phyloP scores from a whole-genome alignment of 208 protist species.

The Crithidia acanthocephali region DNA sequence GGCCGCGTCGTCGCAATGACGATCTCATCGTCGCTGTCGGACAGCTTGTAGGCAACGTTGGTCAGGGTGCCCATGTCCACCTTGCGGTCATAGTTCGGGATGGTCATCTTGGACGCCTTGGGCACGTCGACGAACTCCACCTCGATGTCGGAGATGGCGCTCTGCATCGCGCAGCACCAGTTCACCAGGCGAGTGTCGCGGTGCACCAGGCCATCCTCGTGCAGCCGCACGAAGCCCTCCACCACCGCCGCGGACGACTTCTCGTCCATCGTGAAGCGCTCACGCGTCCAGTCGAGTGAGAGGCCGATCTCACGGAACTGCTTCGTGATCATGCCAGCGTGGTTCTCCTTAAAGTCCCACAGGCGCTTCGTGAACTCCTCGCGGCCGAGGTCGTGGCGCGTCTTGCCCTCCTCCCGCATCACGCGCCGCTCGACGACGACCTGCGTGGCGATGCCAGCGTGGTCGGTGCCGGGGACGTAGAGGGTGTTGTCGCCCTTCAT shows the following conservation, averaged over 20 bases:
- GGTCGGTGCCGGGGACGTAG: constrained; percentile 99
- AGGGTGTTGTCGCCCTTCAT: constrained; percentile 98
- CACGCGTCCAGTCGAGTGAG: constrained; percentile 98
- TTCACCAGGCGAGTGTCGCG: constrained; percentile 99
- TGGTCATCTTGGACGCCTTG: constrained; percentile 79
- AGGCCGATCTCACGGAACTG: constrained; percentile 97
- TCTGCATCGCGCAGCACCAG: constrained; percentile 99
- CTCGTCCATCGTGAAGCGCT: constrained; percentile 99
- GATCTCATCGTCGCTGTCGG: constrained; percentile 86
- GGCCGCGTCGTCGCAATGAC: constrained; percentile 98
- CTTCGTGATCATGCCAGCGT: constrained; percentile 94
- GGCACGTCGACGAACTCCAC: constrained; percentile 94
- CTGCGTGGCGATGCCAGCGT: constrained; percentile 99
- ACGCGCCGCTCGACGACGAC: constrained; percentile 98
- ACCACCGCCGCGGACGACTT: constrained; percentile 92
- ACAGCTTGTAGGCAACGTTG: constrained; percentile 96
- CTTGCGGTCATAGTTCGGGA: constrained; percentile 92
- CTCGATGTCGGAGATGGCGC: constrained; percentile 99
- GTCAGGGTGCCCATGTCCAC: constrained; percentile 96
- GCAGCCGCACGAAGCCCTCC: constrained; percentile 97
- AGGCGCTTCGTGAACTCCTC: constrained; percentile 97
- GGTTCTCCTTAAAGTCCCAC: constrained; percentile 99
- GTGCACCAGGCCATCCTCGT: constrained; percentile 97
- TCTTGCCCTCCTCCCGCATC: constrained; percentile 80
- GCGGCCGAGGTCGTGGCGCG: constrained; percentile 96